Evolutionary conservation across 2,329 filamentous ascomycete genomes (phyloP), one percentile per base, ranked within the genome.

Genomic region (Diaporthe capsici): DNA sequence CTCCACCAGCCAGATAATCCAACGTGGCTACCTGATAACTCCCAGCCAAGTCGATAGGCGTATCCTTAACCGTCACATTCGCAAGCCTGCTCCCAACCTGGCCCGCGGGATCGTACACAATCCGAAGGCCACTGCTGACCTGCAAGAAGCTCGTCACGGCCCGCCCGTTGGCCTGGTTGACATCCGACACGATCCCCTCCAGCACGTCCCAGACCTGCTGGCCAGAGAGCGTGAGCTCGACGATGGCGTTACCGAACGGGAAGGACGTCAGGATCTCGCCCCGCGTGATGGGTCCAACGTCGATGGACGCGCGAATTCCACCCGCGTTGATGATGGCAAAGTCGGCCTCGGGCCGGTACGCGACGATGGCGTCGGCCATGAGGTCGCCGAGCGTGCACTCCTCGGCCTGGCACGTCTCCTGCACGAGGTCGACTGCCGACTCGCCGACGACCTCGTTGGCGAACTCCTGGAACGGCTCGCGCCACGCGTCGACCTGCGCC

Each of bases 251-350:
- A 73, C 90, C 89, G 77, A 93, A 93, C 53, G 92, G 92, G 82
- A 93, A 93, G 0, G 90, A 87, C 0, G 90, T 92, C 3, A 93
- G 84, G 7, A 93, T 89, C 76, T 92, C 88, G 72, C 91, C 91
- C 49, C 91, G 89, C 4, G 91, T 93, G 80, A 93, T 89, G 72
- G 88, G 82, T 13, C 92, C 92, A 25, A 84, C 81, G 57, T 91
- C 90, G 71, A 93, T 93, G 49, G 89, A 90, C 4, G 91, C 90
- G 28, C 92, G 90, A 71, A 93, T 88, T 39, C 91, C 91, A 20
- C 92, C 92, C 1, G 89, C 89, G 81, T 93, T 93, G 82, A 91
- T 89, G 65, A 94, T 82, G 1, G 90, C 90, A 75, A 92, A 92
- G 79, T 87, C 86, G 39, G 88, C 86, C 12, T 82, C 75, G 49